phyloP scores from a whole-genome alignment of 805 yeast genomes.

The Pichia phayaonensis region DNA sequence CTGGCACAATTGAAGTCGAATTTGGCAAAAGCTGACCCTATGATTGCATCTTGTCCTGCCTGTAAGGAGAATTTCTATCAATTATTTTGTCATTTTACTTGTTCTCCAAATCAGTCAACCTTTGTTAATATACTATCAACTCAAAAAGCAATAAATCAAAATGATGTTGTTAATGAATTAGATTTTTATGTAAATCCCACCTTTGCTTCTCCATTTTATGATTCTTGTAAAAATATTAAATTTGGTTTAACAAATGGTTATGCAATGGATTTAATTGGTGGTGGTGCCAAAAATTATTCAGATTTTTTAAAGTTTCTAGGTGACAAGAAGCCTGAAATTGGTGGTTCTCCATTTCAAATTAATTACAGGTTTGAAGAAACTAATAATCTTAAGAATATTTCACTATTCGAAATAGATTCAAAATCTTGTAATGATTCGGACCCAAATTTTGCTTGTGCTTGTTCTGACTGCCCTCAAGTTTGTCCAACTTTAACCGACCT shows the following conservation, averaged over 20 bases:
- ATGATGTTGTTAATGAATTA: conserved; percentile 62
- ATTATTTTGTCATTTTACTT: conserved; percentile 80
- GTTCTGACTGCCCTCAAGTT: conserved; percentile 77
- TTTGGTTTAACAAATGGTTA: conserved; percentile 92
- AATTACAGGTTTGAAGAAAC: conserved; percentile 46
- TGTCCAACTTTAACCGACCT: conserved; percentile 65
- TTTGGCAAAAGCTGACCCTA: conserved; percentile 65
- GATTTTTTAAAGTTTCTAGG: conserved; percentile 84
- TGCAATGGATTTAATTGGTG: conserved; percentile 96
- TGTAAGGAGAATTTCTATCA: conserved; percentile 79
- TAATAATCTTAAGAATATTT: conserved; percentile 20
- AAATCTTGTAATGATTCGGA: conserved; percentile 52
- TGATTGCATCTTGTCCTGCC: conserved; percentile 90
- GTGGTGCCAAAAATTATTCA: conserved; percentile 77
- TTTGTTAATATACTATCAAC: conserved; percentile 63
- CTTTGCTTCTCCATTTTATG: conserved; percentile 60
- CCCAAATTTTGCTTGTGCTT: conserved; percentile 64
- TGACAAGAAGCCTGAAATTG: conserved; percentile 86
- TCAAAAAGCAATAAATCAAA: conserved; percentile 39
- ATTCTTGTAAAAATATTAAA: conserved; percentile 83
- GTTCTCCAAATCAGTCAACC: conserved; percentile 74
- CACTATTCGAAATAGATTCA: conserved; percentile 23
- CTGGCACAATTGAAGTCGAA: conserved; percentile 46
- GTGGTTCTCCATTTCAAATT: conserved; percentile 95
- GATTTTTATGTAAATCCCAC: conserved; percentile 56